Base-by-base conservation (phyloP, 2,329 filamentous ascomycete genomes). In the Fusarium redolens region DNA sequence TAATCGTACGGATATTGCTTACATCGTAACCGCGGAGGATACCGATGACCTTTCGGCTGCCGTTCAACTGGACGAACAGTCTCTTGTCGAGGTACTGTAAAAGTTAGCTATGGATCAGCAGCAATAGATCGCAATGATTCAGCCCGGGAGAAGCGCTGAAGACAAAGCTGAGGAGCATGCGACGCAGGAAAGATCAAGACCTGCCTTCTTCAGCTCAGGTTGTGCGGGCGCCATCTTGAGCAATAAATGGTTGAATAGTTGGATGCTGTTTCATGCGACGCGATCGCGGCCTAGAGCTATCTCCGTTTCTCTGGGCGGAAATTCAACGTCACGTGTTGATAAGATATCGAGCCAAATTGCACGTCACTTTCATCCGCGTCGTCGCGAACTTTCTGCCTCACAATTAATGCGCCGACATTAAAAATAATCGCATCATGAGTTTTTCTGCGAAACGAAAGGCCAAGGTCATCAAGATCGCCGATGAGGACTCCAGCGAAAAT, bases 131-230 rank as follows among this genome's bases (percentile, higher is more conserved):
- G 58, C 55, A 59, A 67, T 30, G 48, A 25, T 50, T 50, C 45
- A 47, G 33, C 25, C 35, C 7, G 35, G 37, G 28, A 18, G 10
- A 31, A 18, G 33, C 8, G 1, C 4, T 9, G 1, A 17, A 11
- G 4, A 13, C 17, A 15, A 14, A 22, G 14, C 18, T 8, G 11
- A 11, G 17, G 31, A 28, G 9, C 20, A 25, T 33, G 43, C 38
- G 37, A 65, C 38, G 8, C 22, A 37, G 10, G 20, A 37, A n/a
- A 31, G 5, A 30, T 17, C n/a, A 5, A 6, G 14, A 65, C 76
- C 31, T 85, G 97, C 96, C 91, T 98, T 99, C 86, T 98, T 99
- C 73, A 99, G 90, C 87, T 99, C 97, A 79, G 96, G 96, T 86
- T 98, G 96, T 82, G 96, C 95, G 91, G 97, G 96, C 86, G 96